Conservation (phyloP, 495 filamentous ascomycete genomes). For the Penicillium macrosclerotiorum region DNA sequence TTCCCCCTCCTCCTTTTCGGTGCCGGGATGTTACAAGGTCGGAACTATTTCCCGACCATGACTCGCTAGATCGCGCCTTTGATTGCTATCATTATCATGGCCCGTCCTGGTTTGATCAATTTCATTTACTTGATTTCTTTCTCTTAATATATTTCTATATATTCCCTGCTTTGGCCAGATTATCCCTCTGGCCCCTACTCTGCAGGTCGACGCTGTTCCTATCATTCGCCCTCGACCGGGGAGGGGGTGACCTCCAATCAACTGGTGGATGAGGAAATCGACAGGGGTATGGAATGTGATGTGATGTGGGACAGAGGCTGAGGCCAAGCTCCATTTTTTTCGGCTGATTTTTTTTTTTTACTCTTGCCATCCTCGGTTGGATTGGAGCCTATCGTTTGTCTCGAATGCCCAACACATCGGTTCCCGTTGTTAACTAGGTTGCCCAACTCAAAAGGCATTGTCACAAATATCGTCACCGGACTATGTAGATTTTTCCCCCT, state of each 20-base stretch:
- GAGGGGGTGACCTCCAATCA: not conserved
- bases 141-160: not conserved
- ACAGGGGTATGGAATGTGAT: slow-evolving; percentile 10
- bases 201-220: no score
- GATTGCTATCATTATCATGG: no score
- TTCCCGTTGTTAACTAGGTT: slow-evolving; percentile 7
- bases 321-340: not conserved
- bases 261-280: not conserved
- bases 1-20: not conserved
- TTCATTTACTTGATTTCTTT: not conserved
- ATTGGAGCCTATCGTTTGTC: slow-evolving; percentile 5
- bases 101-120: no score
- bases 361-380: slow-evolving; percentile 4
- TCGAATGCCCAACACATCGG: slow-evolving; percentile 15
- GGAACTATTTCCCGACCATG: not conserved
- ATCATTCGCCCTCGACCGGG: not conserved
- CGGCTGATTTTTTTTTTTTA: not conserved
- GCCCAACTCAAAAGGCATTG: slow-evolving; percentile 9
- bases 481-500: no score
- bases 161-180: not conserved
- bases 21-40: no score
- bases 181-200: no score
- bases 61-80: no score
- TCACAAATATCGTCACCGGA: slow-evolving; percentile 19
- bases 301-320: slow-evolving; percentile 14